These are phyloP conservation scores for Metschnikowia proteae DNA, from an alignment of 805 yeast genomes.

Conservation along the genomic window DNA sequence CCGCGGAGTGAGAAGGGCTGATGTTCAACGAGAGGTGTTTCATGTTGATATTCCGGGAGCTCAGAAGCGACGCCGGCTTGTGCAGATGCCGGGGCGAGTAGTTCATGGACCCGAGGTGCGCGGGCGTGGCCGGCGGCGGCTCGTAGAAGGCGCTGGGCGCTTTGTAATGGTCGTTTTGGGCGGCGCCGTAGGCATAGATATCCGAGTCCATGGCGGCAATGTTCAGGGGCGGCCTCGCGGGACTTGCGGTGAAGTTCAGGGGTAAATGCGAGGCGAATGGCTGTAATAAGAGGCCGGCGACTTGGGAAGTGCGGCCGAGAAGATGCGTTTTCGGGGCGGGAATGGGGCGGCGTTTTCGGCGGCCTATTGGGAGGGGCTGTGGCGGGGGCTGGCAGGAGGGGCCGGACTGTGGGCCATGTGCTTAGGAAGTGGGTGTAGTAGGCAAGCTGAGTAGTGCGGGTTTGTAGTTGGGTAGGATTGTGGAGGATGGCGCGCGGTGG, in stretches of 20 bases:
- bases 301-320: no score
- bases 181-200: constrained; percentile 2
- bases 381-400: background rate
- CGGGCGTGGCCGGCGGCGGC: constrained; percentile 7
- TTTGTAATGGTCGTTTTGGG: constrained; percentile 4
- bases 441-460: background rate
- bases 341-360: no score
- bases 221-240: background rate
- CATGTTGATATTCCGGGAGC: constrained; percentile 32
- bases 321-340: no score
- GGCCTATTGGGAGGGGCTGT: no score
- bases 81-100: constrained; percentile 38
- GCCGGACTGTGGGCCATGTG: background rate
- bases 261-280: no score
- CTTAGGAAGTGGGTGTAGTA: background rate
- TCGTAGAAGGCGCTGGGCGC: constrained; percentile 10
- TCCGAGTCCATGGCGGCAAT: constrained; percentile 7
- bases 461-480: background rate
- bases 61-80: constrained; percentile 24
- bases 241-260: no score
- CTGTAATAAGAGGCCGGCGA: no score
- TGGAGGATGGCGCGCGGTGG: constrained; percentile 3
- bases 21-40: constrained; percentile 36
- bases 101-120: constrained; percentile 23
- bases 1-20: constrained; percentile 7